A percentile compares a stretch with the other conserved stretches of the same genome.
phyloP scores from a whole-genome alignment of 2,329 filamentous ascomycete genomes.

The Tolypocladium pustulatum region DNA sequence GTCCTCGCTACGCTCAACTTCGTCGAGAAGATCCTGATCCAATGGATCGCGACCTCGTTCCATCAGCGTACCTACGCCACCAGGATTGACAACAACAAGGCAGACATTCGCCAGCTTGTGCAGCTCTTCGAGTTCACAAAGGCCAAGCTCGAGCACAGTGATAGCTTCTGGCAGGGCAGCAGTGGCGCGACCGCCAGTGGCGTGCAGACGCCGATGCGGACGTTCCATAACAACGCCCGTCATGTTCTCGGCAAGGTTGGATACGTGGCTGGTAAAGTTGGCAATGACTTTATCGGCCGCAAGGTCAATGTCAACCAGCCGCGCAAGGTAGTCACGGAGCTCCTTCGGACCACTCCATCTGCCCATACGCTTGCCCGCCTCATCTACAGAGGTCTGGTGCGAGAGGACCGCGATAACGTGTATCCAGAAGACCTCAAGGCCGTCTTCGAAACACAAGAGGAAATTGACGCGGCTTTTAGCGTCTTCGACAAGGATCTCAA shows the following conservation, averaged over 20 bases:
- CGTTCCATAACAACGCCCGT: constrained; percentile 65
- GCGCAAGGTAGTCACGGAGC: constrained; percentile 69
- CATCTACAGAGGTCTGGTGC: constrained; percentile 75
- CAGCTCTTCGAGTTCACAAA: constrained; percentile 61
- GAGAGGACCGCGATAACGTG: constrained; percentile 66
- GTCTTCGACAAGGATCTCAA: constrained; percentile 98
- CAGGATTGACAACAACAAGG: constrained; percentile 85
- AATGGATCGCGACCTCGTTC: constrained; percentile 89
- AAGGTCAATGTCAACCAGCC: constrained; percentile 64
- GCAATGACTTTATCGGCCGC: constrained; percentile 83
- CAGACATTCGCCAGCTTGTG: constrained; percentile 59
- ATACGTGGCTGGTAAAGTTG: constrained; percentile 74
- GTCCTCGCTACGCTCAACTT: constrained; percentile 73
- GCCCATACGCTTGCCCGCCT: constrained; percentile 79
- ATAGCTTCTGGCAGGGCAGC: constrained; percentile 35
- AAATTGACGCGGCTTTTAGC: constrained; percentile 77
- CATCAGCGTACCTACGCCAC: constrained; percentile 85
- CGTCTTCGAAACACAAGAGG: constrained; percentile 73
- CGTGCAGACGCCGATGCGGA: constrained; percentile 60
- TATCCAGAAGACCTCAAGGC: constrained; percentile 65
- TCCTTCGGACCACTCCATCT: constrained; percentile 61
- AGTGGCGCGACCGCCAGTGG: constrained; percentile 40
- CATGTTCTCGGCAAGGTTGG: constrained; percentile 71
- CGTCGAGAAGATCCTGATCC: constrained; percentile 85
- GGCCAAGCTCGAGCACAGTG: constrained; percentile 50